Base-by-base conservation (phyloP, 2,329 filamentous ascomycete species). In the Coniochaeta sp. region DNA sequence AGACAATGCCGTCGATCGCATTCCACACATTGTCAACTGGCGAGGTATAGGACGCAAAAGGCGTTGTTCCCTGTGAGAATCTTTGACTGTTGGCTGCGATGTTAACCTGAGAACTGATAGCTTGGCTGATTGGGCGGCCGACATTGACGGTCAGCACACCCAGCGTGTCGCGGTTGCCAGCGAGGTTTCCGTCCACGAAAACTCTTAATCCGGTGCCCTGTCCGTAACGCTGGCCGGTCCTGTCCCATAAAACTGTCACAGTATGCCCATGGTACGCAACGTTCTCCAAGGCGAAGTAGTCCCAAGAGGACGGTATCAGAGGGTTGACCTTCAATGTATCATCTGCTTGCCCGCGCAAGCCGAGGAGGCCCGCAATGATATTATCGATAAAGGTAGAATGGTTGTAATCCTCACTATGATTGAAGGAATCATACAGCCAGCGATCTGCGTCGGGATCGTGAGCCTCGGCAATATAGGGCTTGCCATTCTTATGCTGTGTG, bases 361-460 rank as follows among this genome's bases (percentile, higher is more conserved):
- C 77, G 16, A 79, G 61, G 1, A 79, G 66, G 2, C 76, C 74
- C 8, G 76, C 74, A 55, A 79, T 73, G 6, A 79, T 69, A 60
- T 78, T 75, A 66, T 79, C 75, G 26, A 76, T 71, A 62, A 76
- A 75, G 0, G 75, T 78, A 0, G 76, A 78, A 63, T 79, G 77
- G 59, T 74, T 70, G 63, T 79, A 79, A 64, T 78, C 70, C 72
- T 76, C 54, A 24, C 54, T 57, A 33, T 57, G 54, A 33, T 34
- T 22, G 11, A 5, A 3, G 24, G 16, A 14, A 33, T 57, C 54
- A 26, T 57, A 57, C 14, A 57, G 31, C 54, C 54, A 77, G 16
- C 62, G 58, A 57, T 76, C 67, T 0, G 69, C 60, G 19, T 71
- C 70, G 1, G 75, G 75, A 60, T 75, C 73, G 62, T 79, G 77